phyloP scores from a whole-genome alignment of 2,329 filamentous ascomycete genomes.

The Ceratocystis eucalypticola region DNA sequence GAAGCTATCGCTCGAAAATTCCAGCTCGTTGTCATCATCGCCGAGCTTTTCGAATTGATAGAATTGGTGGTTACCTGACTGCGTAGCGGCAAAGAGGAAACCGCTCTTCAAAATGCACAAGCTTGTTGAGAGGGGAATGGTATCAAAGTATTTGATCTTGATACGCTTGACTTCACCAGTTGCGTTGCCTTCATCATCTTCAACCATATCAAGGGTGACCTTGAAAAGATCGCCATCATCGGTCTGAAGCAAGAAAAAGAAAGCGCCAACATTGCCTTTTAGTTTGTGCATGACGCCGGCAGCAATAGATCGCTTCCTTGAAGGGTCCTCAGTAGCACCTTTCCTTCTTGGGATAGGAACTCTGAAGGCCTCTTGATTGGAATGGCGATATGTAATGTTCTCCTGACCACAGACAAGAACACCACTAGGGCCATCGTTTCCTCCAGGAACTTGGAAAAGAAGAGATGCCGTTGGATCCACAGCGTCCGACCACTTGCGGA shows the following conservation, averaged over 20 bases:
- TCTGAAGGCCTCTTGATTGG: slow-evolving; percentile 78
- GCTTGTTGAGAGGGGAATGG: slow-evolving; percentile 73
- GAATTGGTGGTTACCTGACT: slow-evolving; percentile 85
- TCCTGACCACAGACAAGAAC: slow-evolving; percentile 91
- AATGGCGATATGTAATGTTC: slow-evolving; percentile 92
- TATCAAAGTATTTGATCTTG: slow-evolving; percentile 97
- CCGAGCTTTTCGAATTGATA: slow-evolving; percentile 97
- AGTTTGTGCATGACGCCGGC: slow-evolving; percentile 96
- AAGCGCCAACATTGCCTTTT: slow-evolving; percentile 66
- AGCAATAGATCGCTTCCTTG: slow-evolving; percentile 74
- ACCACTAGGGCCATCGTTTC: slow-evolving; percentile 83
- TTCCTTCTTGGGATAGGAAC: slow-evolving; percentile 78
- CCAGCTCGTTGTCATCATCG: slow-evolving; percentile 80
- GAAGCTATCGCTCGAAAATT: slow-evolving; percentile 74
- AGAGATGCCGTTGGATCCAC: slow-evolving; percentile 82
- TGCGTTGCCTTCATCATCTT: slow-evolving; percentile 62
- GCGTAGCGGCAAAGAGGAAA: slow-evolving; percentile 82
- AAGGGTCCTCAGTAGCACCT: slow-evolving; percentile 81
- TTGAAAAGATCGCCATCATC: slow-evolving; percentile 99
- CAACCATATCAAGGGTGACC: slow-evolving; percentile 79
- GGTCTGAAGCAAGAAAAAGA: slow-evolving; percentile 92
- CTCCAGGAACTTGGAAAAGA: slow-evolving; percentile 90
- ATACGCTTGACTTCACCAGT: slow-evolving; percentile 71
- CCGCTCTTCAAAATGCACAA: slow-evolving; percentile 91
- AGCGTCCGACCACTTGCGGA: slow-evolving; percentile 88